phyloP scores from a whole-genome alignment of 1,284 basidiomycete species.

The Melampsora abietis-canadensis region DNA sequence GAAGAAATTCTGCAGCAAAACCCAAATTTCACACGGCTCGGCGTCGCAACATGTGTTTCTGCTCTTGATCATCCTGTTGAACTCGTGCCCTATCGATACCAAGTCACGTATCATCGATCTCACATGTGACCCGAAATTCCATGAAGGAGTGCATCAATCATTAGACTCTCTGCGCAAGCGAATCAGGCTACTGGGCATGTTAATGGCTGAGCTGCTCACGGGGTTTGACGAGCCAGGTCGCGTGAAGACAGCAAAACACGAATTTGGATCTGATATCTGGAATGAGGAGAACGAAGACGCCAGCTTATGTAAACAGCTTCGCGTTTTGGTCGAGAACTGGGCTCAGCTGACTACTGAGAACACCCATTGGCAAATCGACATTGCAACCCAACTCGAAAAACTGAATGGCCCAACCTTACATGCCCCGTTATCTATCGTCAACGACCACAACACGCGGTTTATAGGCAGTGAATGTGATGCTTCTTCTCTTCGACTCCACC shows the following conservation, averaged over 20 bases:
- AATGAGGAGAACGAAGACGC: not conserved
- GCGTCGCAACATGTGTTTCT: conserved; percentile 21
- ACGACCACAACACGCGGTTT: not conserved
- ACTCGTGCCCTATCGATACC: conserved; percentile 4
- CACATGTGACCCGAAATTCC: conserved; percentile 9
- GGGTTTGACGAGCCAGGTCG: conserved; percentile 7
- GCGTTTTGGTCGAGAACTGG: conserved; percentile 13
- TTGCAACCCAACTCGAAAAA: not conserved
- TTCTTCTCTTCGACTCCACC: not conserved
- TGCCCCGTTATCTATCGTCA: not conserved
- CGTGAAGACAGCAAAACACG: conserved; percentile 2
- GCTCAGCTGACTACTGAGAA: not conserved
- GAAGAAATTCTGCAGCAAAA: not conserved
- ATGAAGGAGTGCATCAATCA: conserved; percentile 27
- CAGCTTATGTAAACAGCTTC: conserved; percentile 13
- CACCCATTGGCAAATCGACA: not conserved
- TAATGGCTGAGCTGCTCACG: conserved; percentile 32
- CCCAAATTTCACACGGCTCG: conserved; percentile 22
- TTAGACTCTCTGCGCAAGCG: conserved; percentile 14
- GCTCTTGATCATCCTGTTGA: conserved; percentile 28
- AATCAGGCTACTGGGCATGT: conserved; percentile 34
- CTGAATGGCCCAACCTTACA: not conserved
- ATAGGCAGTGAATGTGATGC: not conserved
- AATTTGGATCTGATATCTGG: conserved; percentile 30
- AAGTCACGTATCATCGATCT: not conserved